Conservation (phyloP, 164 flowering plant genomes). For the Chimonanthus praecox region DNA sequence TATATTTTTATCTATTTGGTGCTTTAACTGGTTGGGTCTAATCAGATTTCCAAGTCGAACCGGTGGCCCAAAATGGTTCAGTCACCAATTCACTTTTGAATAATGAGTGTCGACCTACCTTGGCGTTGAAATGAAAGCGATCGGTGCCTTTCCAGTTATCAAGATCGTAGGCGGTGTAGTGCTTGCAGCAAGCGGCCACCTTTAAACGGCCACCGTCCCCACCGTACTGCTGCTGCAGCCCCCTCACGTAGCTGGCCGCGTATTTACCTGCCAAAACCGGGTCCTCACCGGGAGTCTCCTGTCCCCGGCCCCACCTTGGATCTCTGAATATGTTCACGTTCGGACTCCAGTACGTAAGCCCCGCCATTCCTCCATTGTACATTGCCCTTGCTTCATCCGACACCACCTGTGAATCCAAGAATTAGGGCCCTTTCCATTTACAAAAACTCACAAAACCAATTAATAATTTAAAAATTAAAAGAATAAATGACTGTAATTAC, state of each 20-base stretch:
- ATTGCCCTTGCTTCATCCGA: slow-evolving; percentile 90
- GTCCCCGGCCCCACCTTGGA: slow-evolving; percentile 97
- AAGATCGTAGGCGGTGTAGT: slow-evolving; percentile 89
- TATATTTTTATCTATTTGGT: too few relatives aligned
- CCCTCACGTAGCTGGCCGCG: slow-evolving; percentile 69
- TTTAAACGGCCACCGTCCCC: slow-evolving; percentile 56
- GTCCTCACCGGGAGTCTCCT: slow-evolving; percentile 98
- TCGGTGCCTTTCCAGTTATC: slow-evolving; percentile 90
- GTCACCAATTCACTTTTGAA: too few relatives aligned
- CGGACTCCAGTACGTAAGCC: slow-evolving; percentile 95
- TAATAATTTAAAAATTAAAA: too few relatives aligned
- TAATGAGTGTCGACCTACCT: slow-evolving; percentile 28
- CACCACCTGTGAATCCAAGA: slow-evolving; percentile 51
- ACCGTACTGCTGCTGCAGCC: slow-evolving; percentile 54
- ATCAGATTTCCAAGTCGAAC: too few relatives aligned
- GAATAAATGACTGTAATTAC: not conserved
- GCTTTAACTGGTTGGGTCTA: too few relatives aligned
- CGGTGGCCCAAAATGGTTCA: not conserved
- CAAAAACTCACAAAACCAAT: too few relatives aligned
- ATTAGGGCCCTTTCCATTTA: too few relatives aligned
- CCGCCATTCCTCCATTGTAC: slow-evolving; percentile 84
- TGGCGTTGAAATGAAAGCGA: slow-evolving; percentile 79
- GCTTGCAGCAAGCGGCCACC: slow-evolving; percentile 93
- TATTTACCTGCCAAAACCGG: slow-evolving; percentile 67
- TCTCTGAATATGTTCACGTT: slow-evolving; percentile 84